phyloP scores from a whole-genome alignment of 2,329 filamentous ascomycete species.

The Neopestalotiopsis sp. region DNA sequence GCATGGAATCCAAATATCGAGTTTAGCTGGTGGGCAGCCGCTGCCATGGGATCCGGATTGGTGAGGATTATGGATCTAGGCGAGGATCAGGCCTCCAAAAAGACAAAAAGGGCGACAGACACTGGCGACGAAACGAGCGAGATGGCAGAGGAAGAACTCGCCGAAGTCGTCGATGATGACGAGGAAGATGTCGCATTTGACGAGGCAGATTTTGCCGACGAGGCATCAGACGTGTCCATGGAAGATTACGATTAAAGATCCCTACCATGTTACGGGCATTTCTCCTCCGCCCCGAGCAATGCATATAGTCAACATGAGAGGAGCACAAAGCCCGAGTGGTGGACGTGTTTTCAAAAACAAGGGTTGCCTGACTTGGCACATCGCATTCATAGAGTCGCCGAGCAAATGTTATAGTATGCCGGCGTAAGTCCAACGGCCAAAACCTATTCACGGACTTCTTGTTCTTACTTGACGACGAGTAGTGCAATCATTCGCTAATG shows the following conservation, averaged over 20 bases:
- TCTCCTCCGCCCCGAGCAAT: background rate
- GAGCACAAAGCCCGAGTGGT: background rate
- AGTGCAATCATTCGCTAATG: no score
- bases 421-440: no score
- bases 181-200: slow-evolving; percentile 12
- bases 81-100: slow-evolving; percentile 35
- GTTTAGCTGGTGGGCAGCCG: slow-evolving; percentile 71
- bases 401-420: background rate
- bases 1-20: slow-evolving; percentile 72
- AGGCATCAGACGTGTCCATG: slow-evolving; percentile 9
- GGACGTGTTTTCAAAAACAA: background rate
- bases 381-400: background rate
- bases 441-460: no score
- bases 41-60: slow-evolving; percentile 69
- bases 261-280: background rate
- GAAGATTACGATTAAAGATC: background rate
- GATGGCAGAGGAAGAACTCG: slow-evolving; percentile 21
- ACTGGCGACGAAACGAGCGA: background rate
- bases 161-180: slow-evolving; percentile 7
- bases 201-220: slow-evolving; percentile 18
- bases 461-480: no score
- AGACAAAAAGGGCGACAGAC: background rate
- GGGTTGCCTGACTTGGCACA: background rate
- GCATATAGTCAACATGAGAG: background rate
- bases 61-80: slow-evolving; percentile 71